These are phyloP conservation scores for Aethionema arabicum DNA, from an alignment of 345 rosid genomes.

Conservation along the genomic window DNA sequence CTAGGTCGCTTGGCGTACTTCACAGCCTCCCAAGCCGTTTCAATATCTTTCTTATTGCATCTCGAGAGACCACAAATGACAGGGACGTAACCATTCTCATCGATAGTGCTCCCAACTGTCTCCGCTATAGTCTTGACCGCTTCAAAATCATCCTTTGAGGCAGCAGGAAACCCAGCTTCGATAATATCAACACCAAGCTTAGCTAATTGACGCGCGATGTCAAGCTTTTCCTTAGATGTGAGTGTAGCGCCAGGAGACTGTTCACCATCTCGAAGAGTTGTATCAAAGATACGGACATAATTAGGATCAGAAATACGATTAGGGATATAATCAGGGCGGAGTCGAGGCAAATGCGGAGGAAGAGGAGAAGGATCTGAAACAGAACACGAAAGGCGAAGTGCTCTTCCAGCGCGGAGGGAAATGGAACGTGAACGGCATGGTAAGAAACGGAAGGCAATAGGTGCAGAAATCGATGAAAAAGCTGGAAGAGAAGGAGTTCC, in stretches of 20 bases:
- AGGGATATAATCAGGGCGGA: slow-evolving; percentile 71
- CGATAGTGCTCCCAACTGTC: slow-evolving; percentile 69
- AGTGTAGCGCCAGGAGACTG: slow-evolving; percentile 98
- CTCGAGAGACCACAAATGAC: slow-evolving; percentile 92
- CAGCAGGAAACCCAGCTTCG: slow-evolving; percentile 92
- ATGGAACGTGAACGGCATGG: slow-evolving; percentile 19
- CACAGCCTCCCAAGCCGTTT: slow-evolving; percentile 86
- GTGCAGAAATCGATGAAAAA: slow-evolving; percentile 16
- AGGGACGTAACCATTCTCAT: slow-evolving; percentile 68
- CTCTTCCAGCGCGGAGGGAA: slow-evolving; percentile 28
- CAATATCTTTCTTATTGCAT: slow-evolving; percentile 78
- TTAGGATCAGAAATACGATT: slow-evolving; percentile 65
- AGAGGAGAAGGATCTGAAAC: slow-evolving; percentile 34
- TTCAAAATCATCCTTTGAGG: slow-evolving; percentile 89
- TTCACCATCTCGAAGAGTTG: slow-evolving; percentile 98
- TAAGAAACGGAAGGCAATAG: slow-evolving; percentile 23
- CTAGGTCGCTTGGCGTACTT: slow-evolving; percentile 77
- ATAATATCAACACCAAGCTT: slow-evolving; percentile 90
- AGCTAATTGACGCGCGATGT: slow-evolving; percentile 82
- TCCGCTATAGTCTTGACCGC: slow-evolving; percentile 73
- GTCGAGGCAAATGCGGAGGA: slow-evolving; percentile 18
- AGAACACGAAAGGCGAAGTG: slow-evolving; percentile 34
- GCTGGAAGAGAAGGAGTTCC: slow-evolving; percentile 16
- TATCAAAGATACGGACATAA: slow-evolving; percentile 86
- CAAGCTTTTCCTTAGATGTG: slow-evolving; percentile 84